A percentile compares a stretch with the other conserved stretches of the same genome.
Evolutionary conservation across 768 basidiomycete genomes (phyloP).

Genomic region (Tephrocybe sp.): DNA sequence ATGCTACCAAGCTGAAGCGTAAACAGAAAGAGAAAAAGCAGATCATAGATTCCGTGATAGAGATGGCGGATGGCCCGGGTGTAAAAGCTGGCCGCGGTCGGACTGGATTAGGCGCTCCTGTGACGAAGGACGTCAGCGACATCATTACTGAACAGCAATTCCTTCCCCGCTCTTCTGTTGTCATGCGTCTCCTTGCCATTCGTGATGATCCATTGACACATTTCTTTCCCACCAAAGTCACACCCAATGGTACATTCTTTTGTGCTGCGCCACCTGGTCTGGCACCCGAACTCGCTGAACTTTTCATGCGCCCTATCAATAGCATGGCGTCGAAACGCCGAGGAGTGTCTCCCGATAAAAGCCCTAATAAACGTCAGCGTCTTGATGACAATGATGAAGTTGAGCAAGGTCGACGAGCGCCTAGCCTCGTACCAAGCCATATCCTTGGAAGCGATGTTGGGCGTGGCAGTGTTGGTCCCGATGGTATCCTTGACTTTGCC

Average conservation of each 20-base stretch:
- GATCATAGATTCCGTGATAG: slow-evolving; percentile 88
- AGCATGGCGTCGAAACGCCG: slow-evolving; percentile 55
- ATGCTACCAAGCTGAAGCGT: slow-evolving; percentile 39
- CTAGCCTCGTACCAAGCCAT: slow-evolving; percentile 58
- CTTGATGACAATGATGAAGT: slow-evolving; percentile 60
- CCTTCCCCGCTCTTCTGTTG: slow-evolving; percentile 79
- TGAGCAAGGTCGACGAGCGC: slow-evolving; percentile 71
- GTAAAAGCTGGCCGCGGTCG: slow-evolving; percentile 54
- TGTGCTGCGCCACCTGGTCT: slow-evolving; percentile 84
- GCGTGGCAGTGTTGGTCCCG: slow-evolving; percentile 51
- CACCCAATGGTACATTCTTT: slow-evolving; percentile 70
- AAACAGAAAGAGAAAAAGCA: slow-evolving; percentile 77
- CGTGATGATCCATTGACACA: slow-evolving; percentile 80
- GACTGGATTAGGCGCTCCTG: slow-evolving; percentile 48
- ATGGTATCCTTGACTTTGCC: slow-evolving; percentile 59
- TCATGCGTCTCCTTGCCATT: slow-evolving; percentile 85
- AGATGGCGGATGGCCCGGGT: slow-evolving; percentile 67
- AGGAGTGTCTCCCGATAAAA: slow-evolving; percentile 53
- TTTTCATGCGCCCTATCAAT: slow-evolving; percentile 81
- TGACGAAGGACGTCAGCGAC: slow-evolving; percentile 55
- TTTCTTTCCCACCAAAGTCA: slow-evolving; percentile 82
- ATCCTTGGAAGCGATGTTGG: slow-evolving; percentile 57
- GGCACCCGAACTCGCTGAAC: slow-evolving; percentile 72
- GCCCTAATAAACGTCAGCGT: slow-evolving; percentile 58
- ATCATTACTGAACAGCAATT: slow-evolving; percentile 82